Evolutionary conservation across 768 basidiomycete species (phyloP), one percentile per base, ranked within the genome.

Genomic region (Suillus paluster): DNA sequence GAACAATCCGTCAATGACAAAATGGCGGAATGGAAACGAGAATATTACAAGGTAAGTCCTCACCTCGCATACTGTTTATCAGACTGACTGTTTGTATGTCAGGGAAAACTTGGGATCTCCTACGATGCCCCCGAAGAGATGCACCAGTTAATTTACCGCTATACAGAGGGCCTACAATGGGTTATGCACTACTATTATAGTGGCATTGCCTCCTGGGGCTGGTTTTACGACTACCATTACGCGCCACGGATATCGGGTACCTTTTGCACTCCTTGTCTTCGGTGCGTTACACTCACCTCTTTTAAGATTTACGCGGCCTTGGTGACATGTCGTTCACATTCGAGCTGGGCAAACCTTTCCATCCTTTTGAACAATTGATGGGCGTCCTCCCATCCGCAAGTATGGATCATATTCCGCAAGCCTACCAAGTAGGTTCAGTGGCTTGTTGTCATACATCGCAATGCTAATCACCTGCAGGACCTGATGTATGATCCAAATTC

Each of bases 191-290:
- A 99, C 75, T 99, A 99, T 74, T 99, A 98, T 74, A 87, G 91
- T 64, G 97, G 97, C 6, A 95, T 99, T 19, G 92, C 95, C 6
- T 96, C 94, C 17, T 99, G 97, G 97, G 86, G 93, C 23, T 99
- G 97, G 97, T 99, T 97, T 80, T 99, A 99, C 77, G 81, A 96
- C 74, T 99, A 98, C 73, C 97, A 99, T 72, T 99, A 96, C 73
- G 92, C 97, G 0, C 97, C 97, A 23, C 87, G 95, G 33, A 98
- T 99, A 59, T 94, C 95, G 21, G 97, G 97, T 96, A 68, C 58
- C 83, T 71, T 17, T 17, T 21, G 41, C 38, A 48, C 10, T 39
- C 38, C 25, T 30, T 38, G 10, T 48, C 4, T 27, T 5, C 9
- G 14, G 27, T 41, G 14, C 61, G 56, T 39, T 30, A 55, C 62